These are phyloP conservation scores for Acanthamoeba royreba DNA, from an alignment of 208 protist genomes.

Conservation along the genomic window DNA sequence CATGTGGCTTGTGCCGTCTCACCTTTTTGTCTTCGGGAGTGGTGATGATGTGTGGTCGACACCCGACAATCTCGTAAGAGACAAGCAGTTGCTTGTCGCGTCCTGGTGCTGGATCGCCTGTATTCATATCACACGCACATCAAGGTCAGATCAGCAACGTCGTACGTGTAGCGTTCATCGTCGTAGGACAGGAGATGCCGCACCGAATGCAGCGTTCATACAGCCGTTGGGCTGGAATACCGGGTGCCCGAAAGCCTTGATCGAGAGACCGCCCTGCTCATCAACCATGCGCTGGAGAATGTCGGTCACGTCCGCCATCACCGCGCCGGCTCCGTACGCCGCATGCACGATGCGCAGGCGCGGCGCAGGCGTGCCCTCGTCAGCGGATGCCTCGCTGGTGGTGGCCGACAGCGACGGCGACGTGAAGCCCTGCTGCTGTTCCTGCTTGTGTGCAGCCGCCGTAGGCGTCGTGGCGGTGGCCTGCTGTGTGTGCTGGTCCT, in stretches of 20 bases:
- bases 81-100: neutral
- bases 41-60: neutral
- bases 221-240: slow-evolving; percentile 1
- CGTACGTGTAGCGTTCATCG: neutral
- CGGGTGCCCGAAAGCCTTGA: neutral
- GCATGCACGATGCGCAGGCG: neutral
- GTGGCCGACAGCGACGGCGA: neutral
- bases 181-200: neutral
- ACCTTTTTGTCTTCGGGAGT: slow-evolving; percentile 20
- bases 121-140: neutral
- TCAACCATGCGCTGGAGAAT: neutral
- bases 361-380: neutral
- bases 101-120: neutral
- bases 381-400: neutral
- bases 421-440: too few relatives aligned
- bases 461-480: neutral
- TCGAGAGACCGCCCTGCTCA: neutral
- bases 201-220: slow-evolving; percentile 16
- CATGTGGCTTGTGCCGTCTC: neutral
- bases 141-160: neutral
- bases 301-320: neutral
- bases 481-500: neutral
- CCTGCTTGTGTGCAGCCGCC: too few relatives aligned
- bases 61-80: slow-evolving; percentile 6
- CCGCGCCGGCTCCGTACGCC: neutral